Base-by-base conservation (phyloP, 78 protist species). In the Bodo saltans region DNA sequence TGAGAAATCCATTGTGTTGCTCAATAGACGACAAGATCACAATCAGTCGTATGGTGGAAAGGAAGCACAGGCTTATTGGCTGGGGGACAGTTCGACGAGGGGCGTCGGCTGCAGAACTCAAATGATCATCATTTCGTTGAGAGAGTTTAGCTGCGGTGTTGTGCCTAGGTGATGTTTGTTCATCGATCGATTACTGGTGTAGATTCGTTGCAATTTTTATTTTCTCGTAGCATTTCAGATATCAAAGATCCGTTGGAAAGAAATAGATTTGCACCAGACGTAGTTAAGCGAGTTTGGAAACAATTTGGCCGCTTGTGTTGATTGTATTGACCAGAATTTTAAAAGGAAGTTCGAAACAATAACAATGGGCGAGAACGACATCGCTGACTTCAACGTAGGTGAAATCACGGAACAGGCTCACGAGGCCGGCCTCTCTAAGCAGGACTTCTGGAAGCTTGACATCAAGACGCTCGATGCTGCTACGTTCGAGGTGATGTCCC, bases 21-120 rank as follows among this genome's bases (percentile, higher is more conserved):
- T 74, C 84, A 37, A 94, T 83, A 12, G 98, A 97, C 69, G 99
- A 96, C 89, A 95, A 96, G 93, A 89, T 99, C 27, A 99, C 99
- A 25, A 76, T 99, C 32, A 41, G 87, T 42, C 92, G 99, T 26
- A 91, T 98, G 35, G 92, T 99, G 29, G 99, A 96, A 35, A 95
- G 96, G 93, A 98, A 96, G 76, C 98, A 99, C 99, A 78, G 98
- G 26, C 38, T 91, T 42, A 91, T 91, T 25, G 94, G 94, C 23
- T 91, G 94, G 94, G 94, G 94, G 17, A 84, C 74, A 38, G 84
- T 90, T 71, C 38, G 75, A 1, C 29, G 76, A 1, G 91, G 91
- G n/a, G n/a, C n/a, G n/a, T n/a, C n/a, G n/a, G n/a, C n/a, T n/a
- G n/a, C n/a, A n/a, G n/a, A n/a, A n/a, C n/a, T n/a, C n/a, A n/a